Percentiles rank a stretch among this genome's conserved stretches.
Evolutionary conservation across 1,284 basidiomycete species (phyloP).

Genomic region (Sporisorium reilianum): DNA sequence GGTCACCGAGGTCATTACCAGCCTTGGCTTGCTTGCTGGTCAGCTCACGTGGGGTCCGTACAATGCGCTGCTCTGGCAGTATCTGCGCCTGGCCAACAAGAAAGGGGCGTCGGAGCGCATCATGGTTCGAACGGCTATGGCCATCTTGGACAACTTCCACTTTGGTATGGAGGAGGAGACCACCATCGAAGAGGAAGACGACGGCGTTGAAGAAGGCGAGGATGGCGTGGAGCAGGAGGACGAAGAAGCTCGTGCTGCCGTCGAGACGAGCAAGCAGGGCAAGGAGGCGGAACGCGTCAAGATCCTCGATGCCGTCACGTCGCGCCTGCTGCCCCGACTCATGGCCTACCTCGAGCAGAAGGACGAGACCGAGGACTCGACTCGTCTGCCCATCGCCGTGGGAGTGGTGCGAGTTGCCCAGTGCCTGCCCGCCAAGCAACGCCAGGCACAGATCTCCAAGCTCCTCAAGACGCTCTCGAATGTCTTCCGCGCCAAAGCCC

Average conservation of each 20-base stretch:
- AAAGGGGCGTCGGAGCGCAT: conserved; percentile 83
- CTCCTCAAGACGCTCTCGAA: conserved; percentile 87
- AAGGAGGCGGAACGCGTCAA: conserved; percentile 58
- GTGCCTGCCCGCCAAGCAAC: conserved; percentile 78
- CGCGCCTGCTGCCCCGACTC: conserved; percentile 63
- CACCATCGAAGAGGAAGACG: conserved; percentile 29
- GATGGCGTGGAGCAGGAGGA: conserved; percentile 62
- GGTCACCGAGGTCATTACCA: conserved; percentile 88
- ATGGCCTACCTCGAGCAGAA: conserved; percentile 73
- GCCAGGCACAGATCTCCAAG: conserved; percentile 76
- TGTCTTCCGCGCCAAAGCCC: conserved; percentile 89
- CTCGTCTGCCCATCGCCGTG: conserved; percentile 79
- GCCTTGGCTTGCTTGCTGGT: conserved; percentile 61
- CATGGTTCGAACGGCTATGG: conserved; percentile 86
- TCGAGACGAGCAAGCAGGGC: conserved; percentile 12
- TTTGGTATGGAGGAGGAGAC: conserved; percentile 72
- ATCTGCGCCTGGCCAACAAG: conserved; percentile 79
- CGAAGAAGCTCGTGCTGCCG: conserved; percentile 23
- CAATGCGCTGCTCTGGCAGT: conserved; percentile 83
- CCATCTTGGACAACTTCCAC: conserved; percentile 90
- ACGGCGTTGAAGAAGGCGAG: conserved; percentile 74
- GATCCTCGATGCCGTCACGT: conserved; percentile 82
- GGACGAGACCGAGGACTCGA: conserved; percentile 82
- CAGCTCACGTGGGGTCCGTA: conserved; percentile 82
- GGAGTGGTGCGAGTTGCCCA: conserved; percentile 88